Evolutionary conservation across 2,329 filamentous ascomycete species (phyloP).

Genomic region (Calonectria montana): DNA sequence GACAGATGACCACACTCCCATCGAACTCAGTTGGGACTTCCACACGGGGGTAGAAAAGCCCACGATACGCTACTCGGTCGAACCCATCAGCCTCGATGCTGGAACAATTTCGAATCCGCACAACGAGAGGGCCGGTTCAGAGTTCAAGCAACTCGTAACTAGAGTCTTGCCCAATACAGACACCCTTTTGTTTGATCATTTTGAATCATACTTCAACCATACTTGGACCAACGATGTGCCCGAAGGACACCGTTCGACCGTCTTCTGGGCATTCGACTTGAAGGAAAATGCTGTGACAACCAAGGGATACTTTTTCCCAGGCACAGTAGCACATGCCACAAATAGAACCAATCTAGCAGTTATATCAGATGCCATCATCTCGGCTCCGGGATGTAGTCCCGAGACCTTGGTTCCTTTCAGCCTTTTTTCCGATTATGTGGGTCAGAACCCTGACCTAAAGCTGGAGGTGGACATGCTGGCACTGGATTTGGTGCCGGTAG

Average conservation of each 20-base stretch:
- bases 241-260: neutral
- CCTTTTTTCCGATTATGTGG: neutral
- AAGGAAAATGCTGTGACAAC: neutral
- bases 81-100: neutral
- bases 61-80: neutral
- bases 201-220: neutral
- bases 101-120: neutral
- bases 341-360: neutral
- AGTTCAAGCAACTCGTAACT: neutral
- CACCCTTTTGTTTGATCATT: neutral
- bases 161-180: neutral
- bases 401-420: neutral
- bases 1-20: neutral
- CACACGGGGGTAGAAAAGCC: neutral
- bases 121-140: neutral
- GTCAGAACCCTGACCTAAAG: neutral
- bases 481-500: neutral
- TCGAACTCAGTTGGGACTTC: neutral
- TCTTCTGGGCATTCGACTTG: neutral
- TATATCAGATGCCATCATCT: neutral
- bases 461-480: constrained; percentile 1
- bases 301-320: neutral
- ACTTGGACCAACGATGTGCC: neutral
- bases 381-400: neutral
- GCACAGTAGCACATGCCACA: neutral